These are phyloP conservation scores for Ceratocystis ficicola DNA, from an alignment of 2,329 filamentous ascomycete genomes.

Conservation along the genomic window DNA sequence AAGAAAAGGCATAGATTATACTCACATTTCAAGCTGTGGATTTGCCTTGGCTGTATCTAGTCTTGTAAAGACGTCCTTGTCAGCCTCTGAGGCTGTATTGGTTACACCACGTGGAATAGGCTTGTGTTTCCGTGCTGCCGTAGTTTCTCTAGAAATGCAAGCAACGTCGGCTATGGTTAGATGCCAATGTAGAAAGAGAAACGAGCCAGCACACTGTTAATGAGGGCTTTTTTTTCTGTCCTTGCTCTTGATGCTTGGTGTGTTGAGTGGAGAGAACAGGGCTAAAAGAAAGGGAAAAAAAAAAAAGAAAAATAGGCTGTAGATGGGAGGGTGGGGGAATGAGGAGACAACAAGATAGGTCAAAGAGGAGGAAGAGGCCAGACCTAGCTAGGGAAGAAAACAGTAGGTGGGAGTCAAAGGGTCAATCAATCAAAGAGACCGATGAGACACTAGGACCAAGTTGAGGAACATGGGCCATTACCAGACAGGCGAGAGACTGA, in stretches of 20 bases:
- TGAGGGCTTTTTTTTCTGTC: background rate
- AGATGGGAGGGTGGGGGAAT: slow-evolving; percentile 1
- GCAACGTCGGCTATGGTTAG: slow-evolving; percentile 5
- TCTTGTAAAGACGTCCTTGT: background rate
- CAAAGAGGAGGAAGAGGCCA: background rate
- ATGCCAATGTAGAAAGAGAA: background rate
- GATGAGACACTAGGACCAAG: background rate
- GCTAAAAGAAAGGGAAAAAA: background rate
- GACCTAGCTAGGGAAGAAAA: background rate
- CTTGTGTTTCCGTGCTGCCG: slow-evolving; percentile 12
- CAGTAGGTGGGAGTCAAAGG: background rate
- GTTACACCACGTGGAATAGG: slow-evolving; percentile 16
- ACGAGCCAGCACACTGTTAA: background rate
- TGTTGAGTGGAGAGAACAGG: background rate
- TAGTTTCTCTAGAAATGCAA: slow-evolving; percentile 9
- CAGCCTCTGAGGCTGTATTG: slow-evolving; percentile 8
- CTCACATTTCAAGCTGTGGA: slow-evolving; percentile 8
- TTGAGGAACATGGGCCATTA: background rate
- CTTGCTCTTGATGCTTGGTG: background rate
- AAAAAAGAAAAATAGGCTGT: background rate
- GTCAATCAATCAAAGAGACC: slow-evolving; percentile 1
- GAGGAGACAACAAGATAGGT: slow-evolving; percentile 3
- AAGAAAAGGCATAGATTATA: background rate
- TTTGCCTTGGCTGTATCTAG: background rate
- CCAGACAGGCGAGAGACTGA: too few species aligned